Evolutionary conservation across 2,329 filamentous ascomycete genomes (phyloP), one percentile per base, ranked within the genome.

Genomic region (Daldinia eschscholtzii): DNA sequence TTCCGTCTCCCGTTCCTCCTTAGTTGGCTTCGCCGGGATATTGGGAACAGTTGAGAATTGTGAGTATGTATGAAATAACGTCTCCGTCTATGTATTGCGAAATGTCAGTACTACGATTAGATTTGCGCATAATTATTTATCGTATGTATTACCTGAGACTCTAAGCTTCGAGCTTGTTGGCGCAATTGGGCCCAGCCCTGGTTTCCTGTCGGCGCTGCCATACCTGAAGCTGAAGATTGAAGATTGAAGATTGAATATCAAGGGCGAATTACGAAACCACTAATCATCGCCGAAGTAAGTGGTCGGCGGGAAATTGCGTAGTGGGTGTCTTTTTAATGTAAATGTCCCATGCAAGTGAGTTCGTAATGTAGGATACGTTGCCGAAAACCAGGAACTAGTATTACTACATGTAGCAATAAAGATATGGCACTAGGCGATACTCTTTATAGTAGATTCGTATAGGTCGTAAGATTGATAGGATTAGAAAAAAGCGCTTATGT

Each of bases 171-270:
- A 69, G 94, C 93, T 82, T 98, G 95, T 80, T 98, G 94, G 76
- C 96, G 92, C 74, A 98, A 87, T 83, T 98, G 94, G 77, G 93
- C 91, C 96, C 96, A 99, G 83, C 94, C 91, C 71, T 87, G 85
- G 70, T 82, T 89, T 71, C 87, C 83, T 52, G 84, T 82, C 65
- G 84, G 80, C 73, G 84, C 78, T 71, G 86, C 82, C 87, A 89
- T 90, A 71, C 57, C 42, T 23, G 60, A 30, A 28, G 53, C 39
- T 37, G 65, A 46, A 35, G 6, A 53, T 37, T 58, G 35, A 33
- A 33, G 10, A 7, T 33, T 35, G 33, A 44, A 48, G 33, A 39
- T 61, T 20, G 62, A 50, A 61, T 68, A 65, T 67, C 41, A 59
- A 65, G 39, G 30, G 42, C 42, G 55, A 30, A 15, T 61, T 59